phyloP scores from a whole-genome alignment of 2,329 filamentous ascomycete species.

The Monilinia laxa region DNA sequence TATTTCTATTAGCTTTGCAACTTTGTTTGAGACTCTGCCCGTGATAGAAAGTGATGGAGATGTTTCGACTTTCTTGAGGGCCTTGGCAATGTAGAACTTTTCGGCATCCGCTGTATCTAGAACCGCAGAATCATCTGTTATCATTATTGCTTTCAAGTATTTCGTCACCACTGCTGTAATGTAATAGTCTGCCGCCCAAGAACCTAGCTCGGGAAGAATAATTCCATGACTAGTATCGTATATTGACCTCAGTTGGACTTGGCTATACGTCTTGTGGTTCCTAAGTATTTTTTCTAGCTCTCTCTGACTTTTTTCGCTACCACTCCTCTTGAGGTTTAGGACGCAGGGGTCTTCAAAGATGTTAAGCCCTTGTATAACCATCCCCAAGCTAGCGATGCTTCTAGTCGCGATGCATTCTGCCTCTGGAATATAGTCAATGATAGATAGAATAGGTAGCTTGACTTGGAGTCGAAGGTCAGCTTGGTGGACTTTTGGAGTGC shows the following conservation, averaged over 20 bases:
- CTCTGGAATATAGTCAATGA: constrained; percentile 27
- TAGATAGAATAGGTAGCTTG: constrained; percentile 34
- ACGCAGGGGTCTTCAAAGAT: constrained; percentile 63
- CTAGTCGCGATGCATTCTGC: constrained; percentile 22
- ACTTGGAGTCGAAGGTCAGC: constrained; percentile 46
- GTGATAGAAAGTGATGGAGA: constrained; percentile 53
- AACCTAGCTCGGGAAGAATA: constrained; percentile 55
- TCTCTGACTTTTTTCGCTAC: constrained; percentile 45
- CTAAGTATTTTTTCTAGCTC: constrained; percentile 44
- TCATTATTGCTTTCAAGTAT: constrained; percentile 48
- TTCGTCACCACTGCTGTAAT: constrained; percentile 49
- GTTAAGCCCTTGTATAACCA: constrained; percentile 46
- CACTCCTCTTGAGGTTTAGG: constrained; percentile 46
- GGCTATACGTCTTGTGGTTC: constrained; percentile 52
- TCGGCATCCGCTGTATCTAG: constrained; percentile 49
- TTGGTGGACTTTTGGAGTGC: constrained; percentile 55
- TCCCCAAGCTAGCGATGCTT: constrained; percentile 30
- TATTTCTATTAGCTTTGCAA: constrained; percentile 55
- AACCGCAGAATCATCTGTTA: constrained; percentile 41
- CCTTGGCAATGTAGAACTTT: constrained; percentile 53
- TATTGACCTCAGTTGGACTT: constrained; percentile 57
- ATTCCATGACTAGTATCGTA: constrained; percentile 52
- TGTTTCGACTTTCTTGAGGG: constrained; percentile 45
- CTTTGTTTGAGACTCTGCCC: constrained; percentile 59
- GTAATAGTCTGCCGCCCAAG: constrained; percentile 69